Evolutionary conservation across 768 basidiomycete genomes (phyloP).

Genomic region (Dentipellis sp.): DNA sequence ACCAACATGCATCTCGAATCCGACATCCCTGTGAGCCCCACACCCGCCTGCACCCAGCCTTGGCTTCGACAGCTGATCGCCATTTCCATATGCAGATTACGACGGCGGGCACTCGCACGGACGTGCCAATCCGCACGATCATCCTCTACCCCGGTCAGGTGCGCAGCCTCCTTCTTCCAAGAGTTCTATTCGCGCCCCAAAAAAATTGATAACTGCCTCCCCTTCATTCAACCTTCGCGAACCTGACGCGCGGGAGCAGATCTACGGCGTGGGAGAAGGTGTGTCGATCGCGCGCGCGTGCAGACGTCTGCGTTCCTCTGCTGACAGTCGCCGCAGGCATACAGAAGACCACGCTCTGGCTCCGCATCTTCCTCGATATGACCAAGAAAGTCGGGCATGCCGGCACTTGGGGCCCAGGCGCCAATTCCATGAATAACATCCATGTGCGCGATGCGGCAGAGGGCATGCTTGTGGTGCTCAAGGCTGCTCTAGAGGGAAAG

Average conservation of each 20-base stretch:
- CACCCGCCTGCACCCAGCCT: too few relatives aligned
- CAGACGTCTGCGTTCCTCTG: neutral
- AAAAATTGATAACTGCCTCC: too few relatives aligned
- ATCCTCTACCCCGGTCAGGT: conserved; percentile 30
- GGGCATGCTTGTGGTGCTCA: conserved; percentile 26
- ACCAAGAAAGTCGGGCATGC: conserved; percentile 24
- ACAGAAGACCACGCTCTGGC: conserved; percentile 27
- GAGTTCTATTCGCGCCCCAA: too few relatives aligned
- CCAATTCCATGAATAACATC: conserved; percentile 27
- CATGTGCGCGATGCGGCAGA: conserved; percentile 32
- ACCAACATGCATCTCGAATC: conserved; percentile 25
- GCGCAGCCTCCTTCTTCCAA: neutral
- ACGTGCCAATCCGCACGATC: conserved; percentile 34
- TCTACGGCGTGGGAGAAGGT: conserved; percentile 36
- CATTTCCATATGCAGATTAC: conserved; percentile 19
- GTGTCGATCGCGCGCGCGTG: neutral
- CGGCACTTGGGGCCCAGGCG: conserved; percentile 35
- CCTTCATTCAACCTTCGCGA: neutral
- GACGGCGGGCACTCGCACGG: conserved; percentile 29
- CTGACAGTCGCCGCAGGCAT: conserved; percentile 18
- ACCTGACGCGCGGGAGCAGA: conserved; percentile 15
- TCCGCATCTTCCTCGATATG: conserved; percentile 28
- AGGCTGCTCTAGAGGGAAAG: conserved; percentile 30
- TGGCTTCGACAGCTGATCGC: too few relatives aligned
- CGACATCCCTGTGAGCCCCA: conserved; percentile 20